Evolutionary conservation across 2,329 filamentous ascomycete genomes (phyloP), one percentile per base, ranked within the genome.

Genomic region (Neoarthrinium moseri): DNA sequence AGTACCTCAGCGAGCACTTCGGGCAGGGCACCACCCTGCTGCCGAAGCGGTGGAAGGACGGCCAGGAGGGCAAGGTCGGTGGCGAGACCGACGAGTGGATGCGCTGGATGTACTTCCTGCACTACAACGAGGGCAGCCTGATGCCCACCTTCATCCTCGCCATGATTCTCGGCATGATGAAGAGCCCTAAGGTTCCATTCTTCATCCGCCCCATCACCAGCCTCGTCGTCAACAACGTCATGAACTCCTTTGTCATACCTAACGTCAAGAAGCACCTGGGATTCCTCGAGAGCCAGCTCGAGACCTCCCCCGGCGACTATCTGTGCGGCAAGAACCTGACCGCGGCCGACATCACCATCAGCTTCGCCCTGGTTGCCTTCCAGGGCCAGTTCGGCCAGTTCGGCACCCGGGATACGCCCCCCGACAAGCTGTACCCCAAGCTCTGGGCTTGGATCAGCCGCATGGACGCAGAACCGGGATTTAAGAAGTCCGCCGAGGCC

Each of bases 121-220:
- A 96, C 63, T 96, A 91, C 65, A 77, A 81, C 5, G 92, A 96
- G 69, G 92, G 91, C 10, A 89, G 81, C 50, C 68, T 96, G 50
- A 94, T 62, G 60, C 45, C 57, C 18, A 51, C 54, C 36, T 42
- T 63, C 18, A 23, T 56, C 17, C 48, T 55, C 50, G 47, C 51
- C 8, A 54, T 61, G 52, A 48, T 63, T 10, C 20, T 63, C 5
- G 47, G 53, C 8, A 42, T 42, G 38, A 65, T 81, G 51, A 74
- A 72, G 49, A 68, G 71, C 2, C 57, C 66, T 1, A 58, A 59
- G 20, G 64, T 80, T 2, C 78, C 78, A 13, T 80, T 79, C 62
- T 68, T 77, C 55, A 62, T 80, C 51, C 73, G 77, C 1, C 77
- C 77, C 48, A 64, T 81, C 47, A 75, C 77, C 3, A 56, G 63